Base-by-base conservation (phyloP, 345 rosid species). In the Toxicodendron radicans region DNA sequence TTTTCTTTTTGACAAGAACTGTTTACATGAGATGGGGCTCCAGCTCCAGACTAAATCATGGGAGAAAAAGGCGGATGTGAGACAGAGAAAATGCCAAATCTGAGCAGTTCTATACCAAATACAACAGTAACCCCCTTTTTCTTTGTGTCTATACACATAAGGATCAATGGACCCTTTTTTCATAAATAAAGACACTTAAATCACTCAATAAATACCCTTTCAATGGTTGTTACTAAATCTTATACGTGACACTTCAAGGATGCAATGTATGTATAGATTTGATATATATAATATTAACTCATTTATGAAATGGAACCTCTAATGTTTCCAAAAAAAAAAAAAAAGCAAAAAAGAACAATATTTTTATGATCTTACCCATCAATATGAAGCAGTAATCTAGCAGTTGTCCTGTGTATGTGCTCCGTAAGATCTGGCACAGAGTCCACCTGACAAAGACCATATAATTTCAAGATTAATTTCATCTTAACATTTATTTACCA, bases 391-490 rank as follows among this genome's bases (percentile, higher is more conserved):
- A 96, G 85, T 63, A 82, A 80, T 79, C 94, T 93, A 41, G 97
- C 97, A 76, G 97, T 96, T 73, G 96, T 86, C 86, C 90, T 84
- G 75, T 96, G 97, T 80, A 96, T 87, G 75, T 86, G 91, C 85
- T 84, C 87, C 11, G 75, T 77, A 75, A 93, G 95, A 83, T 88
- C 92, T 49, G 94, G 94, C 59, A 93, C 97, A 63, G 95, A 77
- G 64, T 85, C 97, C 81, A 96, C 99, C 99, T 96, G 93, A 58
- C 58, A 61, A 82, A 79, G 68, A 76, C 57, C 70, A 79, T n/a
- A 48, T 7, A 48, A 20, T 20, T 20, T 49, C 17, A n/a, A 20
- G 23, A 58, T 51, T 5, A 52, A 45, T 71, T 43, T 58, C 53
- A 21, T 43, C 56, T 67, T 51, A 27, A 49, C 27, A 8, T 24